Conservation (phyloP, 2,329 filamentous ascomycete species). For the Myrmaecium sp. region DNA sequence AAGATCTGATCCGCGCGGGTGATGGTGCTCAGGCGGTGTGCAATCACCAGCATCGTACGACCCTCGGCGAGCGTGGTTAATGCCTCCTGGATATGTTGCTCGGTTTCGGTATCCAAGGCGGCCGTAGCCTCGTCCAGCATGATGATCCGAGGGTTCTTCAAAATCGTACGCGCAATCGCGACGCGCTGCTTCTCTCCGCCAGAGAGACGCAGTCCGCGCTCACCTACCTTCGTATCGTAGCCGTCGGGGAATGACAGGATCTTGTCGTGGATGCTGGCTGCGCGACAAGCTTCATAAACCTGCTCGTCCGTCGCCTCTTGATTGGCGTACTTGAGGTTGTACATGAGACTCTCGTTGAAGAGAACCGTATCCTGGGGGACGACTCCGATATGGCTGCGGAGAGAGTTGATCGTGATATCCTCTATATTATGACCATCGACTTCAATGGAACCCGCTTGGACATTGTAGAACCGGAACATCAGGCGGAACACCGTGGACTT, state of each 20-base stretch:
- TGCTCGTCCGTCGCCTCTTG: conserved; percentile 65
- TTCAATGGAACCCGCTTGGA: conserved; percentile 59
- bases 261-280: conserved; percentile 83
- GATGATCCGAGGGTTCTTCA: conserved; percentile 84
- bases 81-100: conserved; percentile 82
- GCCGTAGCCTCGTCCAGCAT: conserved; percentile 88
- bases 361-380: conserved; percentile 93
- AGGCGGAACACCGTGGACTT: conserved; percentile 95
- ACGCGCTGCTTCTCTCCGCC: conserved; percentile 90
- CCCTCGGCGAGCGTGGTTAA: conserved; percentile 67
- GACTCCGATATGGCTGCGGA: conserved; percentile 80
- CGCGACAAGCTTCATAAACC: conserved; percentile 63
- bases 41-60: conserved; percentile 88
- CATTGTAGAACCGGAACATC: conserved; percentile 93
- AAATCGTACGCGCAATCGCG: conserved; percentile 79
- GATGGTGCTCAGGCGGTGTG: conserved; percentile 46
- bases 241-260: conserved; percentile 77
- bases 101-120: conserved; percentile 77
- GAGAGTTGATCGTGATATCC: conserved; percentile 81
- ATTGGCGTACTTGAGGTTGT: conserved; percentile 83
- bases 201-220: conserved; percentile 70
- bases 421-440: conserved; percentile 74
- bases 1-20: conserved; percentile 39
- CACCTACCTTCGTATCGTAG: conserved; percentile 80
- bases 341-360: conserved; percentile 91